Percentiles rank a stretch among this genome's conserved stretches.
Evolutionary conservation across 2,329 filamentous ascomycete genomes (phyloP).

Genomic region (Fusarium odoratissimum): DNA sequence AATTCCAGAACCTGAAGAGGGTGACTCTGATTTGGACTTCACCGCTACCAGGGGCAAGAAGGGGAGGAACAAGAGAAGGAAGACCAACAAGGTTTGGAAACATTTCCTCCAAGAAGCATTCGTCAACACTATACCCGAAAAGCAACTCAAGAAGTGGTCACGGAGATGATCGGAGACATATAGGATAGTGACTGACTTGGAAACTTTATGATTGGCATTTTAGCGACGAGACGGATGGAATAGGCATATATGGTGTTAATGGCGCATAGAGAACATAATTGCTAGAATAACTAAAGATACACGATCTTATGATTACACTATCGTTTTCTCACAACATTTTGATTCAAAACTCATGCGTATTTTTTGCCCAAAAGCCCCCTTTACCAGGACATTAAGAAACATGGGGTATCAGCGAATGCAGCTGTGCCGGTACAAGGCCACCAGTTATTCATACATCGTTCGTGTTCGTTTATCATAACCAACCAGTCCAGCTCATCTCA

Average conservation of each 20-base stretch:
- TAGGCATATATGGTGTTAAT: conserved; percentile 30
- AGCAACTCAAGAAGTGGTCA: conserved; percentile 69
- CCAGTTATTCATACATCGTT: conserved; percentile 25
- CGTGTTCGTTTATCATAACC: conserved; percentile 27
- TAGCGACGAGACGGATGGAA: conserved; percentile 30
- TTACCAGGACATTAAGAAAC: not conserved
- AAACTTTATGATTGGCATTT: conserved; percentile 25
- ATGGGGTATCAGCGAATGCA: conserved; percentile 44
- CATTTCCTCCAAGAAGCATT: conserved; percentile 84
- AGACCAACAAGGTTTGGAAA: conserved; percentile 77
- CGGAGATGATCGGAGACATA: conserved; percentile 27
- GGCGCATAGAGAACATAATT: conserved; percentile 18
- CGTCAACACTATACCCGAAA: conserved; percentile 75
- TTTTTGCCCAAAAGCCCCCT: not conserved
- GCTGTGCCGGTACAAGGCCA: not conserved
- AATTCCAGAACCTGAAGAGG: conserved; percentile 27
- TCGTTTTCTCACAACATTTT: not conserved
- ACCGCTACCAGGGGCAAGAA: conserved; percentile 28
- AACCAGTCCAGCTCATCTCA: not conserved
- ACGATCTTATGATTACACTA: conserved; percentile 25
- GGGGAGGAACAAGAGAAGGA: conserved; percentile 60
- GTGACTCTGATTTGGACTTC: conserved; percentile 33
- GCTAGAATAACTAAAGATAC: not conserved
- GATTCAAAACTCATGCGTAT: not conserved
- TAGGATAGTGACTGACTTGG: not conserved